These are phyloP conservation scores for Chalaropsis thielavioides DNA, from an alignment of 2,329 filamentous ascomycete genomes.

Conservation along the genomic window DNA sequence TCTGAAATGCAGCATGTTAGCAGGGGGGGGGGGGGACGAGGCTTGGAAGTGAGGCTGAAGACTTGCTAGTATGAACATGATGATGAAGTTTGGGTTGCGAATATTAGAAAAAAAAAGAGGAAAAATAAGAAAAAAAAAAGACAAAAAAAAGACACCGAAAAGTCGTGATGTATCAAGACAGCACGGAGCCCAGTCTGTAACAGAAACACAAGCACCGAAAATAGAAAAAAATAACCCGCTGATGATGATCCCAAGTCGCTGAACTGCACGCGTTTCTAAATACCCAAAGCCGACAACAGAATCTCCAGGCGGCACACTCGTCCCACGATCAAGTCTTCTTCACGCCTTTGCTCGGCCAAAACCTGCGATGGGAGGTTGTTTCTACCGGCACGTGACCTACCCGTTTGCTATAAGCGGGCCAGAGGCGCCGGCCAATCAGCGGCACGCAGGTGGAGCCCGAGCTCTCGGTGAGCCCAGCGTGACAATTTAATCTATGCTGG, in stretches of 20 bases:
- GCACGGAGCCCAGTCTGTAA: too few species aligned
- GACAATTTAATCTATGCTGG: too few species aligned
- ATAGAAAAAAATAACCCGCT: too few species aligned
- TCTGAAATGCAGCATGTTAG: constrained; percentile 36
- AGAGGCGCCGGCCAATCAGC: background rate
- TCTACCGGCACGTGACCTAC: background rate
- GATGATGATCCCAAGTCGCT: too few species aligned
- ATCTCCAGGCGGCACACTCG: too few species aligned
- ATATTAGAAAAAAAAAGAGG: background rate
- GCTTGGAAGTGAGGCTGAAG: background rate
- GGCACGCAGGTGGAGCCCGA: background rate
- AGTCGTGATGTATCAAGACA: too few species aligned
- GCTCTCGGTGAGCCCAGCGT: background rate
- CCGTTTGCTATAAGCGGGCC: background rate
- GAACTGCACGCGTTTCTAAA: too few species aligned
- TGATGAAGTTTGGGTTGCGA: background rate
- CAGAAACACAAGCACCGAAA: too few species aligned
- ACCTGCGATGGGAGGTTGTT: background rate
- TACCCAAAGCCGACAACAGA: too few species aligned
- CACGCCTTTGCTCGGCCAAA: background rate
- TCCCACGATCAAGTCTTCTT: background rate
- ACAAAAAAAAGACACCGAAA: background rate
- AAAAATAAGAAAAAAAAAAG: background rate
- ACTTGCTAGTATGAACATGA: constrained; percentile 38
- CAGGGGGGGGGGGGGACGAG: background rate